These are phyloP conservation scores for Fusarium sp. DNA, from an alignment of 2,329 filamentous ascomycete species.

Conservation along the genomic window DNA sequence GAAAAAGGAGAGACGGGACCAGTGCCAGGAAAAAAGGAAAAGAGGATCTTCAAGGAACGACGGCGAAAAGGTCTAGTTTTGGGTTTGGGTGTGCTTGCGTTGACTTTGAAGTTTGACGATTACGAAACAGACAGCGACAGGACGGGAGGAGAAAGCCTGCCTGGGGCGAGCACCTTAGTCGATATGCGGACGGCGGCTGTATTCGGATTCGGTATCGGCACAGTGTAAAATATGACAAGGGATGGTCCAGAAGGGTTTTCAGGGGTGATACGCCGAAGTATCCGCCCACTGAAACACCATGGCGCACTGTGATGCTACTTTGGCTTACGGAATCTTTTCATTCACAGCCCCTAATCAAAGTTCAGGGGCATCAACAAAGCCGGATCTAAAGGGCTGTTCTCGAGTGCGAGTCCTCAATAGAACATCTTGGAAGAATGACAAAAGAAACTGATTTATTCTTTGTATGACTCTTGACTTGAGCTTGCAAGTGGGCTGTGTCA, in stretches of 20 bases:
- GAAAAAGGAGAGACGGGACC: slow-evolving; percentile 11
- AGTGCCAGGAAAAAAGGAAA: slow-evolving; percentile 18
- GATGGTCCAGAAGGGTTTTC: background rate
- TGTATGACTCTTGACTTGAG: slow-evolving; percentile 7
- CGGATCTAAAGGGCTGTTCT: background rate
- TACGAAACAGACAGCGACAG: slow-evolving; percentile 14
- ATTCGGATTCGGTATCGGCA: slow-evolving; percentile 23
- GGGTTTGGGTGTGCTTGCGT: slow-evolving; percentile 10
- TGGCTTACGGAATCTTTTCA: background rate
- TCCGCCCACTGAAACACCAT: background rate
- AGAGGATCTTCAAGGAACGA: slow-evolving; percentile 31
- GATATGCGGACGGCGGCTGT: slow-evolving; percentile 10
- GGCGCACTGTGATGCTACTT: slow-evolving; percentile 20
- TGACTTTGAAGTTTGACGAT: slow-evolving; percentile 19
- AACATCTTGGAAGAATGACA: slow-evolving; percentile 17
- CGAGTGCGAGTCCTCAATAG: background rate
- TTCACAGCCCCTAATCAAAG: background rate
- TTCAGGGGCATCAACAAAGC: background rate
- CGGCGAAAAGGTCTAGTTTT: slow-evolving; percentile 9
- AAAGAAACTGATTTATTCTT: background rate
- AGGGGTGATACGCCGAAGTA: background rate
- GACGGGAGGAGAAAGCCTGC: slow-evolving; percentile 20
- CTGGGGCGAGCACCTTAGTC: slow-evolving; percentile 5
- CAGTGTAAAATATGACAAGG: slow-evolving; percentile 17
- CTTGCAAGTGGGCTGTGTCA: slow-evolving; percentile 28